Base-by-base conservation (phyloP, 208 protist genomes). In the Phytomonas francai region DNA sequence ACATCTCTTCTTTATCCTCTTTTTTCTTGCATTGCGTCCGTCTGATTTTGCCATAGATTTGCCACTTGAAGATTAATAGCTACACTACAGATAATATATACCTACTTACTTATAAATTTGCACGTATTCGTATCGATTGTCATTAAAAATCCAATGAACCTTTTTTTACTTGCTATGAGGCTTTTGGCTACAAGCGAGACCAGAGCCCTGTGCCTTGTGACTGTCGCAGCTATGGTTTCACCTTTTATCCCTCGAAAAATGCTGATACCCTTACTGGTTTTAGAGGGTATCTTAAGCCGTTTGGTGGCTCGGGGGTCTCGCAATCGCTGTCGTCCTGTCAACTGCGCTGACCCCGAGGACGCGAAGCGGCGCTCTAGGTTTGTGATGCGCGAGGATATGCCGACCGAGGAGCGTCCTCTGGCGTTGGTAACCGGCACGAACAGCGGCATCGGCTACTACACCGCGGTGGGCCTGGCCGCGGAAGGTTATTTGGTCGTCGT, bases 361-460 rank as follows among this genome's bases (percentile, higher is more conserved):
- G 59, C 39, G 25, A 62, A 75, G 64, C 62, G 58, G 14, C n/a
- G 28, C 32, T 28, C 60, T 8, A 67, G 59, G 31, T 68, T 88
- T 61, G 74, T 89, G 30, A 70, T 94, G 65, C 76, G 72, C 19
- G 72, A 62, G 14, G 70, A 81, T 56, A 90, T 92, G 84, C 65
- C 63, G 28, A 57, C 74, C 7, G 65, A 68, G 22, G 80, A 84
- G 62, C 77, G 89, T 19, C 85, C 85, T 0, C 93, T 95, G 42
- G 88, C 87, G 34, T 77, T 97, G 12, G 91, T 97, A 62, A 97
- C 91, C 9, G 91, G 91, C n/a, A 92, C 89, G 33, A 97, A 97
- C 76, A 89, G 83, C 66, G 91, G 91, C 16, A 93, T 97, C 59
- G 91, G 91, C 11, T 93, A 81, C 68, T 78, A 88, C 74, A 97